phyloP scores from a whole-genome alignment of 352 stramenopile genomes.

The Pythium catenulatum region DNA sequence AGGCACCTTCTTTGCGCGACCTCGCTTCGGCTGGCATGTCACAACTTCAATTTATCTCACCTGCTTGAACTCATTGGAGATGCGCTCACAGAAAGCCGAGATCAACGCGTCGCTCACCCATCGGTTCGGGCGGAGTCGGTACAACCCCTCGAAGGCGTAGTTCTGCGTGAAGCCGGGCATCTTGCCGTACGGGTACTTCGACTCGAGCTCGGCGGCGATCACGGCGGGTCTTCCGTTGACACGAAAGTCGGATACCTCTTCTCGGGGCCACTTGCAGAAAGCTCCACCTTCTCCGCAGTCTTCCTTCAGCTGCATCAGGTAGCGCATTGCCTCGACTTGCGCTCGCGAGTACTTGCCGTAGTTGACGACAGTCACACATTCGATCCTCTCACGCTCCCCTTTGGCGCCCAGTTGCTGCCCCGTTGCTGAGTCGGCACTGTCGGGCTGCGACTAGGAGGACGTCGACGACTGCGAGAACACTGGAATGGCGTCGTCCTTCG shows the following conservation, averaged over 20 bases:
- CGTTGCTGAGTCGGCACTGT: not conserved
- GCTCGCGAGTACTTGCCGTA: not conserved
- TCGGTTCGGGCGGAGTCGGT: not conserved
- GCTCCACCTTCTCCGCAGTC: not conserved
- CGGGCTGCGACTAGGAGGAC: too few relatives aligned
- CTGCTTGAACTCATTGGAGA: not conserved
- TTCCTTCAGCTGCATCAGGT: not conserved
- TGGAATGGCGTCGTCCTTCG: not conserved
- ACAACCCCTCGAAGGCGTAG: not conserved
- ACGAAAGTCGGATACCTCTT: not conserved
- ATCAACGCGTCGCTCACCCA: slow-evolving; percentile 7
- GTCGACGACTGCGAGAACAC: too few relatives aligned
- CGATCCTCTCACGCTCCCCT: not conserved
- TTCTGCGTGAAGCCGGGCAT: not conserved
- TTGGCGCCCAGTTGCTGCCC: not conserved
- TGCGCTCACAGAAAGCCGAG: not conserved
- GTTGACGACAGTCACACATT: not conserved
- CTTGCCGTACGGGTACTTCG: not conserved
- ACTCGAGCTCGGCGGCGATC: not conserved
- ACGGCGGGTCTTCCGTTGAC: not conserved
- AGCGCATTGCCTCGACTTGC: not conserved
- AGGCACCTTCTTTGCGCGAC: not conserved
- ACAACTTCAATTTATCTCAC: not conserved
- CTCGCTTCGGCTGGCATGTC: not conserved
- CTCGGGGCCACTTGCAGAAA: not conserved